Base-by-base conservation (phyloP, 2,329 filamentous ascomycete genomes). In the Fusarium pseudograminearum region DNA sequence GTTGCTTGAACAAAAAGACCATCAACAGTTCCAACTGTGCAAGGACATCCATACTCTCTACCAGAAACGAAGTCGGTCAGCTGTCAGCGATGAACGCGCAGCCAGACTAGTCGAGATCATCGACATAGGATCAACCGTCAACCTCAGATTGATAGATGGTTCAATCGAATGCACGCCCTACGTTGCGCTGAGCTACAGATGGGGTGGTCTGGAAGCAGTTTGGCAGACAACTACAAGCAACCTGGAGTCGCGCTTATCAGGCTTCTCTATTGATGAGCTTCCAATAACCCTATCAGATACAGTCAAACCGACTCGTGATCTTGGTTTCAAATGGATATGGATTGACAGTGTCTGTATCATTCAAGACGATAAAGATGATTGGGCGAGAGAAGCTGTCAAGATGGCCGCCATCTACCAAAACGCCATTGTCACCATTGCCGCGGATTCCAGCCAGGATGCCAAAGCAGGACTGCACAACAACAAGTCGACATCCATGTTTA, bases 381-480 rank as follows among this genome's bases (percentile, higher is more conserved):
- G 59, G 59, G 40, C 40, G 0, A 40, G 15, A 16, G 59, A 61
- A 53, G 59, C 59, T 7, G 18, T 61, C 7, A 61, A 62, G 11
- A 61, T 62, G 56, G 46, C 40, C 10, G 5, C n/a, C 16, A 41
- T 62, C 5, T 62, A 62, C 22, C 59, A 62, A 2, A 61, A 61
- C 5, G 57, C 59, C 3, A n/a, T 62, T 3, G 8, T 61, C 3
- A 61, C 57, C 1, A 46, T 62, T 30, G 16, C 56, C 0, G 59
- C 56, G 5, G 59, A 41, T 33, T 54, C n/a, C 0, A 61, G 59
- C 2, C 15, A 36, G 14, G 33, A 61, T 4, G 46, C 59, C 7
- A 46, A 36, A 10, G 22, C 56, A 1, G 56, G 56, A 1, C 7
- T 62, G 5, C 22, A 62, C 3, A 62, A 47, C 3, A 14, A 20